phyloP scores from a whole-genome alignment of 805 yeast genomes.

The Metschnikowia dekortorum region DNA sequence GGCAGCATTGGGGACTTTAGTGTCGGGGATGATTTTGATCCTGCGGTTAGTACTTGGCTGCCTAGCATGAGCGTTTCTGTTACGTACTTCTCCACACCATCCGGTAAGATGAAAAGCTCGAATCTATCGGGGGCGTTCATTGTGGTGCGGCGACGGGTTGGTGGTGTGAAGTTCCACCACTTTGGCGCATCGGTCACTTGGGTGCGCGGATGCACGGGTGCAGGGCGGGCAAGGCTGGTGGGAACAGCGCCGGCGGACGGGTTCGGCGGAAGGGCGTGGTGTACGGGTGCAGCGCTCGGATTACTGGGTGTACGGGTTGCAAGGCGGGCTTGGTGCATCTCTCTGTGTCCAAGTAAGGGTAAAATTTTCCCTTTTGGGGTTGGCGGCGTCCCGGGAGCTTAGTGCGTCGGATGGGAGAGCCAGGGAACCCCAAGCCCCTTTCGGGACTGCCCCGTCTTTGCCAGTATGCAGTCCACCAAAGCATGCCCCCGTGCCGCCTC shows the following conservation, averaged over 20 bases:
- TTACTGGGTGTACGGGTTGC: neutral
- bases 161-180: neutral
- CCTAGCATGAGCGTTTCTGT: neutral
- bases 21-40: conserved; percentile 84
- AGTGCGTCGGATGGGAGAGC: too few relatives aligned
- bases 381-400: too few relatives aligned
- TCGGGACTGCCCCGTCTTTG: neutral
- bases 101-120: conserved; percentile 94
- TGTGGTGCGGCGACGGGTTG: conserved; percentile 12
- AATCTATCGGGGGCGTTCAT: conserved; percentile 99
- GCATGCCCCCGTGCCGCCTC: neutral
- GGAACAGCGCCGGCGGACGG: neutral
- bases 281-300: neutral
- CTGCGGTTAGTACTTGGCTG: conserved; percentile 31
- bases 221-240: neutral
- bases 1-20: conserved; percentile 93
- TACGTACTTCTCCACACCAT: conserved; percentile 87
- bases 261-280: neutral
- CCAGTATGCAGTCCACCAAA: neutral
- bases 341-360: too few relatives aligned
- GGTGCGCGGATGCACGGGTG: conserved; percentile 1
- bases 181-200: neutral
- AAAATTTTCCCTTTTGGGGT: too few relatives aligned
- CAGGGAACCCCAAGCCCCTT: too few relatives aligned
- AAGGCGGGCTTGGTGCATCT: neutral